Percentiles rank a stretch among this genome's conserved stretches.
These are phyloP conservation scores for Aspergillus saccharolyticus DNA, from an alignment of 495 filamentous ascomycete species.

Conservation along the genomic window DNA sequence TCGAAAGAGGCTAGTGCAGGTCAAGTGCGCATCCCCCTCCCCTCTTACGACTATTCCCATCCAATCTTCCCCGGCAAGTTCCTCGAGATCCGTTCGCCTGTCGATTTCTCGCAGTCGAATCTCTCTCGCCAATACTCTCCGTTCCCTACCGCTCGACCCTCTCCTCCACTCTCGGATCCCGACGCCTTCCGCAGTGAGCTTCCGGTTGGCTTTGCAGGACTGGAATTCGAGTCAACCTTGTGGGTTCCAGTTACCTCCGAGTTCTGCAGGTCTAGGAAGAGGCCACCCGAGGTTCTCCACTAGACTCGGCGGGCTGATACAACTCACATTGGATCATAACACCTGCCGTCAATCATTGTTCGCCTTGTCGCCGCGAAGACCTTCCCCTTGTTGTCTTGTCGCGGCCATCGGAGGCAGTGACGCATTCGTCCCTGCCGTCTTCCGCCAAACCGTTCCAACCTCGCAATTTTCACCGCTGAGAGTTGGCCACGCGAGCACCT, in stretches of 20 bases:
- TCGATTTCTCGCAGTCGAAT: conserved; percentile 6
- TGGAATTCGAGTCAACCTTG: conserved; percentile 13
- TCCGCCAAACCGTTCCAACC: conserved; percentile 18
- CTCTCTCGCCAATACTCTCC: conserved; percentile 8
- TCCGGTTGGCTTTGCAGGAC: conserved; percentile 18
- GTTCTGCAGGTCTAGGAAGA: conserved; percentile 30
- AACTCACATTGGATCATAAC: conserved; percentile 1
- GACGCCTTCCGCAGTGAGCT: conserved; percentile 1
- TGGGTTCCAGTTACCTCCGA: conserved; percentile 24
- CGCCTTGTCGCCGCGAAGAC: neutral
- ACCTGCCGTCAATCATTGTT: conserved; percentile 2
- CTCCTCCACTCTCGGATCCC: neutral
- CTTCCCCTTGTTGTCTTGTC: conserved; percentile 5
- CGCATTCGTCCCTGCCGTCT: conserved; percentile 13
- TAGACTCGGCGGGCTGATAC: conserved; percentile 14
- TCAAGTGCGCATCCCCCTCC: conserved; percentile 22
- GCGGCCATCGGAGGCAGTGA: conserved; percentile 13
- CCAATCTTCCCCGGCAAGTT: conserved; percentile 25
- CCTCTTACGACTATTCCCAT: conserved; percentile 25
- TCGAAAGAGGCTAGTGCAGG: conserved; percentile 18
- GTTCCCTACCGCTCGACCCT: neutral
- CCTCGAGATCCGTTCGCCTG: conserved; percentile 13
- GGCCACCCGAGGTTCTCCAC: conserved; percentile 23
- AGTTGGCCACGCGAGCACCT: conserved; percentile 22
- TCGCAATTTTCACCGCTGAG: conserved; percentile 23